These are phyloP conservation scores for Cladophialophora chaetospira DNA, from an alignment of 2,329 filamentous ascomycete genomes.

Conservation along the genomic window DNA sequence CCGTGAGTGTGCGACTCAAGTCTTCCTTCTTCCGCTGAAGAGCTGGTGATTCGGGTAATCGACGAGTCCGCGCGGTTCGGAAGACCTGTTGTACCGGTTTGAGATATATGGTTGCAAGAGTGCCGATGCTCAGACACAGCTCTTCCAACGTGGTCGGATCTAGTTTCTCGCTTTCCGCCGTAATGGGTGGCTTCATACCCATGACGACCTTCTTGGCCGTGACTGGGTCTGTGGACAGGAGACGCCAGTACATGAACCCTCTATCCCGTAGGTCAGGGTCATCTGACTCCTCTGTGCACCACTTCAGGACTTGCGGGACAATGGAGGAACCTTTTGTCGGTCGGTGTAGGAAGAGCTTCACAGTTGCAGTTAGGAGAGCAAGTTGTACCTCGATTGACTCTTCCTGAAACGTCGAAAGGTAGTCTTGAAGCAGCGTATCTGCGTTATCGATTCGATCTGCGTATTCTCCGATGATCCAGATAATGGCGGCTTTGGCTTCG, in stretches of 20 bases:
- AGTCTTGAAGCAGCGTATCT: constrained; percentile 90
- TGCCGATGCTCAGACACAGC: constrained; percentile 95
- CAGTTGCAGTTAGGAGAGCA: constrained; percentile 89
- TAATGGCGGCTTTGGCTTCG: constrained; percentile 97
- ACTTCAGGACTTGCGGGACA: constrained; percentile 92
- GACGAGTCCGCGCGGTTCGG: constrained; percentile 78
- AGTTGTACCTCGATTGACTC: constrained; percentile 96
- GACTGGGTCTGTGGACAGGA: constrained; percentile 87
- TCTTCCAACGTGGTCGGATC: constrained; percentile 91
- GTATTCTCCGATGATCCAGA: constrained; percentile 99
- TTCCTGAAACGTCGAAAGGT: constrained; percentile 88
- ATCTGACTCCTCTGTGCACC: constrained; percentile 99
- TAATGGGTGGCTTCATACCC: constrained; percentile 96
- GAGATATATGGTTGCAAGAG: constrained; percentile 92
- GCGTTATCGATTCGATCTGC: constrained; percentile 97
- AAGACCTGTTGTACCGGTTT: constrained; percentile 98
- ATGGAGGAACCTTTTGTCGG: constrained; percentile 92
- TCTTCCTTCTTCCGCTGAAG: constrained; percentile 70
- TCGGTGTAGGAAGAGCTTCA: constrained; percentile 96
- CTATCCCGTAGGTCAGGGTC: constrained; percentile 94
- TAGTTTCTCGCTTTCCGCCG: constrained; percentile 90
- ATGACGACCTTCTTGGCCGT: constrained; percentile 88
- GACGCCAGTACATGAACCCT: constrained; percentile 99
- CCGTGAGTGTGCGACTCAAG: constrained; percentile 32
- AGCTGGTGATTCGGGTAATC: constrained; percentile 79